Conservation (phyloP, 2,329 filamentous ascomycete genomes). For the Ophiocordyceps polyrhachis-furcata region DNA sequence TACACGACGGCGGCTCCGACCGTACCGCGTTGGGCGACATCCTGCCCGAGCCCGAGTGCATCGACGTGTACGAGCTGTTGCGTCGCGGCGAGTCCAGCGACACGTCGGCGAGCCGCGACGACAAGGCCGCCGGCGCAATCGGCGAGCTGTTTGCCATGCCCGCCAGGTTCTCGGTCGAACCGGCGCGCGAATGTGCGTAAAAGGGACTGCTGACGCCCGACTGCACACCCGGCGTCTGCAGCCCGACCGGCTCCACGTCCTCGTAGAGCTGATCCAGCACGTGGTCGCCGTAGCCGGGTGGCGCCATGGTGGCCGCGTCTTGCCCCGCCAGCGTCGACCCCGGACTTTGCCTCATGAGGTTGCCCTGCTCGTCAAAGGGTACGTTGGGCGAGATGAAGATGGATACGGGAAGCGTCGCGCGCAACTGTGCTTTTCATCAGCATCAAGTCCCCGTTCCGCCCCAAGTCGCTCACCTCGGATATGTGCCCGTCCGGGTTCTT, state of each 20-base stretch:
- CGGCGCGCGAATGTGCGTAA: constrained; percentile 49
- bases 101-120: constrained; percentile 51
- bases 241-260: constrained; percentile 64
- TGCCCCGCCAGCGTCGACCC: constrained; percentile 26
- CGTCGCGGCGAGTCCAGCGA: constrained; percentile 28
- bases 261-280: constrained; percentile 80
- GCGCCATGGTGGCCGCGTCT: constrained; percentile 48
- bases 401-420: constrained; percentile 75
- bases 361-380: constrained; percentile 72
- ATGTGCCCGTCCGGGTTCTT: constrained; percentile 90
- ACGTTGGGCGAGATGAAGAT: constrained; percentile 94
- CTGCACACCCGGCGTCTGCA: constrained; percentile 52
- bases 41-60: constrained; percentile 23
- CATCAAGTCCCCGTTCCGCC: background rate
- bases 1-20: constrained; percentile 24
- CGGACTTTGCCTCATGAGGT: constrained; percentile 46
- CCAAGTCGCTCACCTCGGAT: constrained; percentile 50
- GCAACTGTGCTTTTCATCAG: constrained; percentile 32
- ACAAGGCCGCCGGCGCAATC: constrained; percentile 34
- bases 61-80: constrained; percentile 26
- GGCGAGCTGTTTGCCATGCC: constrained; percentile 18
- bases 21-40: constrained; percentile 16
- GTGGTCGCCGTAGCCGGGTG: constrained; percentile 86
- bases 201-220: constrained; percentile 71
- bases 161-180: constrained; percentile 65